phyloP scores from a whole-genome alignment of 176 grass and related monocot species.

The Rhynchospora pubera region DNA sequence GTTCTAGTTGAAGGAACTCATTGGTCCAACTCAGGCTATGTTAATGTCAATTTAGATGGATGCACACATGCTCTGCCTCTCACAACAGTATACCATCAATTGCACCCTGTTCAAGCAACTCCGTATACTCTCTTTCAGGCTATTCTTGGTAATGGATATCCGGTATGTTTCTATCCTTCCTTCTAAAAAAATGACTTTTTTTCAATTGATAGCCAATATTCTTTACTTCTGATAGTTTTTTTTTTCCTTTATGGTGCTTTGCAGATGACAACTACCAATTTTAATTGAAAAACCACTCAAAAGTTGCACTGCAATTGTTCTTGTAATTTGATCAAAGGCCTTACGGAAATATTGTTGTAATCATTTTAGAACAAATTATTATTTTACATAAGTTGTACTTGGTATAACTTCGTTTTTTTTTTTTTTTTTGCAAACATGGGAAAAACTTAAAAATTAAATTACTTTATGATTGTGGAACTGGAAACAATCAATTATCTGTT shows the following conservation, averaged over 20 bases:
- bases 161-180: no score
- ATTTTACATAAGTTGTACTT: neutral
- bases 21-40: conserved; percentile 24
- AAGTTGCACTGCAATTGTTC: neutral
- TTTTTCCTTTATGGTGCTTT: neutral
- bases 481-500: neutral
- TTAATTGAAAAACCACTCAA: neutral
- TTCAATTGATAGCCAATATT: neutral
- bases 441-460: neutral
- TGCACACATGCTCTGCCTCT: conserved; percentile 65
- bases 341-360: neutral
- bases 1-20: conserved; percentile 43
- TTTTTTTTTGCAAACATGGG: neutral
- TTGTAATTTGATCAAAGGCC: neutral
- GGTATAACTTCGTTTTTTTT: neutral
- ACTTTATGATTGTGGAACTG: neutral
- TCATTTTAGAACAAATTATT: neutral
- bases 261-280: neutral
- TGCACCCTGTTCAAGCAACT: conserved; percentile 66
- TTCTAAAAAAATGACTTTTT: no score
- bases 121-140: conserved; percentile 80
- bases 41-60: conserved; percentile 61
- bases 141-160: conserved; percentile 78
- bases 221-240: neutral
- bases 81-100: conserved; percentile 74